Percentiles rank a stretch among this genome's conserved stretches.
Evolutionary conservation across 768 basidiomycete genomes (phyloP).

Genomic region (Solioccasus polychromus): DNA sequence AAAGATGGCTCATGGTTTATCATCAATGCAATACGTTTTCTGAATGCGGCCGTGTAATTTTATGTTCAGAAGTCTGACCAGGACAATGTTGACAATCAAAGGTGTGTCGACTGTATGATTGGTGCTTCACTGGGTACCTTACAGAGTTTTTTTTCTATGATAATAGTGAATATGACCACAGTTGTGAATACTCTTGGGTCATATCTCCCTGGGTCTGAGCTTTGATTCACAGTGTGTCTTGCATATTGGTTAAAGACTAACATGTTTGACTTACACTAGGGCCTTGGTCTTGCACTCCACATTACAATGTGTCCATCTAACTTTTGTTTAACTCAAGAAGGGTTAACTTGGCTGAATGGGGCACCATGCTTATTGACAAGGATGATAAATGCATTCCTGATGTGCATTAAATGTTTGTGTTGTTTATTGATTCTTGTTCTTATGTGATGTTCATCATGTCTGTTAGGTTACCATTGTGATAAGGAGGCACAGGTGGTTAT

Average conservation of each 20-base stretch:
- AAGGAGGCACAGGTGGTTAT: no score
- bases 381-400: no score
- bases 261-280: not conserved
- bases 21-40: constrained; percentile 12
- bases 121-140: not conserved
- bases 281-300: constrained; percentile 1
- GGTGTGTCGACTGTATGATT: not conserved
- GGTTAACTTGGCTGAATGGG: no score
- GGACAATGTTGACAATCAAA: constrained; percentile 1
- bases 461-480: no score
- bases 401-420: no score
- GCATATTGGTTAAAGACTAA: not conserved
- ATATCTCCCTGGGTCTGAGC: constrained; percentile 28
- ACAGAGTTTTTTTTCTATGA: not conserved
- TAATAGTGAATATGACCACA: constrained; percentile 23
- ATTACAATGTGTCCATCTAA: no score
- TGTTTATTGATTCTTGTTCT: no score
- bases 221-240: constrained; percentile 2
- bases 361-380: no score
- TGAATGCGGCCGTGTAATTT: constrained; percentile 4
- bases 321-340: no score
- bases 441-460: no score
- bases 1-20: no score
- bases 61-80: constrained; percentile 19
- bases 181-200: constrained; percentile 32